Base-by-base conservation (phyloP, 805 yeast species). In the Yarrowia phangngaensis region DNA sequence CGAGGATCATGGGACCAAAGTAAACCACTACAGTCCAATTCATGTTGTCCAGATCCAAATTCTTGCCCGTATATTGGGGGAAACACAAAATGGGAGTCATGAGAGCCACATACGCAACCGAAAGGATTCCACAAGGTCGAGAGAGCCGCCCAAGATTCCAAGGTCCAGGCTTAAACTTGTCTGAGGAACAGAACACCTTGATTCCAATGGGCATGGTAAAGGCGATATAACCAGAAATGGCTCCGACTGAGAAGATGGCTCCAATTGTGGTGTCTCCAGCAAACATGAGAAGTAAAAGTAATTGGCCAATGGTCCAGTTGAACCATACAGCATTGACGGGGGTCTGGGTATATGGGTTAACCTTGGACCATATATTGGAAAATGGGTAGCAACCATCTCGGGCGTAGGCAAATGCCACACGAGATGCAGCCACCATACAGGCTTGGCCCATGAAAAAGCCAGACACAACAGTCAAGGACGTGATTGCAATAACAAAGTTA, bases 181-280 rank as follows among this genome's bases (percentile, higher is more conserved):
- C 65, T 51, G 74, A 64, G 3, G 79, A 73, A 57, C 73, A 75
- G 4, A 80, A 73, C 56, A 78, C 73, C 59, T 78, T 75, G 51
- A 80, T 70, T 7, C 76, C 57, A 14, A 80, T 76, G 9, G 87
- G 87, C 56, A 77, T 67, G n/a, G 76, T 71, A 64, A 80, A 81
- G 3, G 86, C 80, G 51, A 80, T 71, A 57, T 79, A 79, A 0
- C 82, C 76, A 11, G 82, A 75, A 58, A 80, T 79, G 34, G 84
- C 85, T 23, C 84, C 84, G 38, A 81, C 83, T 2, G 84, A 78
- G 66, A 81, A 81, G 53, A 80, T 79, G 32, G 87, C 87, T 22
- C 74, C 79, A 55, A 80, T 77, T 40, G 86, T 82, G 15, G 73
- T 70, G 52, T 76, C 79, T 29, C 83, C 83, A 24, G 80, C 80